Conservation (phyloP, 2,329 filamentous ascomycete genomes). For the Cercospora zeae-maydis region DNA sequence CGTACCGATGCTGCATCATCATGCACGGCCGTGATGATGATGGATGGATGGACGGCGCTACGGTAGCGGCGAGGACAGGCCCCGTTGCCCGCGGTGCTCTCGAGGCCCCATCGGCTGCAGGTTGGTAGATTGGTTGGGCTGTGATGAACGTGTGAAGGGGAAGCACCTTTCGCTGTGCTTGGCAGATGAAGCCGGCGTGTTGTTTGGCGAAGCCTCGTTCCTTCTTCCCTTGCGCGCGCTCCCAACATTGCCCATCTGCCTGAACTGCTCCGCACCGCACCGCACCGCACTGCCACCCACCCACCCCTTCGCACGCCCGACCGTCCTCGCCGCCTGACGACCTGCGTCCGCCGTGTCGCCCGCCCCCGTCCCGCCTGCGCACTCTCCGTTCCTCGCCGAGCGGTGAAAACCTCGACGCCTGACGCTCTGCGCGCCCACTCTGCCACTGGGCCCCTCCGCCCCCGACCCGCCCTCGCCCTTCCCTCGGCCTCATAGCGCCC, state of each 20-base stretch:
- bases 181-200: background rate
- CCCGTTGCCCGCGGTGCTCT: background rate
- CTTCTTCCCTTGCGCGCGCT: background rate
- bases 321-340: background rate
- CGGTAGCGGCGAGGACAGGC: background rate
- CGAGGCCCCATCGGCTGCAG: background rate
- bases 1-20: background rate
- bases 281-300: background rate
- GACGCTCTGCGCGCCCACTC: background rate
- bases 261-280: background rate
- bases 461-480: background rate
- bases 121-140: background rate
- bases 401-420: slow-evolving; percentile 9
- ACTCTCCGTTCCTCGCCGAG: background rate
- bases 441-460: background rate
- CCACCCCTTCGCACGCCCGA: background rate
- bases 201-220: background rate
- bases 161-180: background rate
- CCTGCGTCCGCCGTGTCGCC: background rate
- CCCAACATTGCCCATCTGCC: background rate
- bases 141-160: background rate
- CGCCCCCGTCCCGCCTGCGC: background rate
- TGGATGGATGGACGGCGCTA: background rate
- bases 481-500: background rate
- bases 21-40: background rate